Evolutionary conservation across 148 eudicot species (phyloP).

Genomic region (Tetragonia tetragonoides): DNA sequence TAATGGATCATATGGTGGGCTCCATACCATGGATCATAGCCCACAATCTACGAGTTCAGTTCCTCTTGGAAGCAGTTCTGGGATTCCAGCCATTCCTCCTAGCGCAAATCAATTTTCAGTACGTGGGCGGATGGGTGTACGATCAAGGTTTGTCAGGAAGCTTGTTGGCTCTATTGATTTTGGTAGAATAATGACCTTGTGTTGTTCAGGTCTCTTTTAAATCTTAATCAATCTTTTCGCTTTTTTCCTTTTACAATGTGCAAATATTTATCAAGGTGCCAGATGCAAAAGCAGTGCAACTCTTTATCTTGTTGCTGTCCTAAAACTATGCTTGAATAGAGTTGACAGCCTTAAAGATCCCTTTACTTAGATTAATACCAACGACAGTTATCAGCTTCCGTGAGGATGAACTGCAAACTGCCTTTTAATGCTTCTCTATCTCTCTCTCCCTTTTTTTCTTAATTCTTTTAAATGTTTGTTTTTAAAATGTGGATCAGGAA

Average conservation of each 20-base stretch:
- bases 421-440: neutral
- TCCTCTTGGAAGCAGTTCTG: slow-evolving; percentile 50
- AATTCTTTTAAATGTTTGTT: neutral
- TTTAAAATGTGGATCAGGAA: neutral
- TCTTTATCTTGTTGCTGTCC: neutral
- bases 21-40: slow-evolving; percentile 33
- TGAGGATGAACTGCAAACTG: too few relatives aligned
- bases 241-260: neutral
- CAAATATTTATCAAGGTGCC: neutral
- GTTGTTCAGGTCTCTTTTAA: neutral
- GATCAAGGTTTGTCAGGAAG: slow-evolving; percentile 62
- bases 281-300: neutral
- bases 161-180: slow-evolving; percentile 9
- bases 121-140: slow-evolving; percentile 76
- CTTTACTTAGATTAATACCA: too few relatives aligned
- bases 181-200: neutral
- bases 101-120: slow-evolving; percentile 82
- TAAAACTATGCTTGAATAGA: too few relatives aligned
- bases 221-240: neutral
- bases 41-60: slow-evolving; percentile 46
- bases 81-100: slow-evolving; percentile 75
- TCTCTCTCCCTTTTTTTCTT: neutral
- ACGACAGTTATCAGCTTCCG: too few relatives aligned
- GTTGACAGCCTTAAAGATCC: too few relatives aligned
- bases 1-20: slow-evolving; percentile 43